phyloP scores from a whole-genome alignment of 306 rosid genomes.

The Cicer yamashitae region DNA sequence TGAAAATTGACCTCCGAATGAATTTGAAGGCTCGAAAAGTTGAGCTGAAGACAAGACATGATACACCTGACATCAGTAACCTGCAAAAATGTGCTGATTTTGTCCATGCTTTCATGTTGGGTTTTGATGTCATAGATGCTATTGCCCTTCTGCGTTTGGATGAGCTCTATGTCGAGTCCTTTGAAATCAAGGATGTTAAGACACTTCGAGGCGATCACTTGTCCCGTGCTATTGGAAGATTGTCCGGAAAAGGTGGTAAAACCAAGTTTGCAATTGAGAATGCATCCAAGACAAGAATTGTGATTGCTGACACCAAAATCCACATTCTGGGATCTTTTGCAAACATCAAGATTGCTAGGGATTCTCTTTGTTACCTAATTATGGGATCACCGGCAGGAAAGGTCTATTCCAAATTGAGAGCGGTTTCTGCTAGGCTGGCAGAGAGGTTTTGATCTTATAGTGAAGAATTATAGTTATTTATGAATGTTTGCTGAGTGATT shows the following conservation, averaged over 20 bases:
- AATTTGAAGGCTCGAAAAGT: constrained; percentile 85
- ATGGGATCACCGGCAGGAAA: constrained; percentile 89
- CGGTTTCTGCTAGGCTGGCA: constrained; percentile 80
- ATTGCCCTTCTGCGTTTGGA: constrained; percentile 81
- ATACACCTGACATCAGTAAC: constrained; percentile 84
- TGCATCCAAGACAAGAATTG: constrained; percentile 82
- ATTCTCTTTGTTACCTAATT: constrained; percentile 85
- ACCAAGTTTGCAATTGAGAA: constrained; percentile 89
- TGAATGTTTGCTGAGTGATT: background rate
- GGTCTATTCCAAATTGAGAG: constrained; percentile 79
- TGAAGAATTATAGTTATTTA: background rate
- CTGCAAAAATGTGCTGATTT: constrained; percentile 88
- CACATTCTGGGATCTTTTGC: constrained; percentile 86
- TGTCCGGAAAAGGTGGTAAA: constrained; percentile 89
- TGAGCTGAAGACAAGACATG: constrained; percentile 74
- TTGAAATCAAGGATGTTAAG: constrained; percentile 91
- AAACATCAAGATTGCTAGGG: constrained; percentile 82
- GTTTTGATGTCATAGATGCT: constrained; percentile 86
- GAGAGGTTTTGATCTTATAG: constrained; percentile 67
- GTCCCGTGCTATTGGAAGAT: constrained; percentile 88
- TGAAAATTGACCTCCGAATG: constrained; percentile 88
- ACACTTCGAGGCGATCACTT: constrained; percentile 83
- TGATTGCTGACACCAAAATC: constrained; percentile 86
- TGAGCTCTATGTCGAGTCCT: constrained; percentile 88
- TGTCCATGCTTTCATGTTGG: constrained; percentile 89